Percentiles rank a stretch among this genome's conserved stretches.
phyloP scores from a whole-genome alignment of 2,329 filamentous ascomycete species.

The Colletotrichum godetiae region DNA sequence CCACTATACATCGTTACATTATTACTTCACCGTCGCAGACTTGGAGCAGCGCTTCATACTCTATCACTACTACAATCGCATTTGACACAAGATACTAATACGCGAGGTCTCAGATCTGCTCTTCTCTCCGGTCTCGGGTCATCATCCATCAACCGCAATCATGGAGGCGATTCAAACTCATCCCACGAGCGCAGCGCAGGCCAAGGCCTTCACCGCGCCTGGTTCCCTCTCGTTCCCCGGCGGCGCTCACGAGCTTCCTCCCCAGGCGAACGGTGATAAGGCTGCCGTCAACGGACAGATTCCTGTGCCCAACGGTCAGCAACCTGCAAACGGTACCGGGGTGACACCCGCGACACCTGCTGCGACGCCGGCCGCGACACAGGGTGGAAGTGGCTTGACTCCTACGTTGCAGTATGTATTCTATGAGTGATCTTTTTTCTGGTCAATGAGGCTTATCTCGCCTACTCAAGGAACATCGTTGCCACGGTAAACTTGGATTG shows the following conservation, averaged over 20 bases:
- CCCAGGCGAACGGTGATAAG: constrained; percentile 77
- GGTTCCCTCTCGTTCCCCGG: constrained; percentile 93
- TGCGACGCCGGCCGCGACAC: constrained; percentile 86
- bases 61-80: not conserved
- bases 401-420: constrained; percentile 96
- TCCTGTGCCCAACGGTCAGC: constrained; percentile 59
- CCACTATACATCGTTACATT: not conserved
- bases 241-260: constrained; percentile 84
- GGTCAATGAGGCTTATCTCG: constrained; percentile 65
- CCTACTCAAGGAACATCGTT: constrained; percentile 88
- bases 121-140: not conserved
- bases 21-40: not conserved
- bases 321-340: constrained; percentile 76
- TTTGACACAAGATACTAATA: not conserved
- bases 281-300: constrained; percentile 53
- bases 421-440: constrained; percentile 45
- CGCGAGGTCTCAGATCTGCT: constrained; percentile 41
- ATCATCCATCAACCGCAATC: constrained; percentile 48
- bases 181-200: constrained; percentile 90
- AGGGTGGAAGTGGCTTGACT: constrained; percentile 88
- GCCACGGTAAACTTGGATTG: constrained; percentile 98
- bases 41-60: not conserved
- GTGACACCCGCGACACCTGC: constrained; percentile 91
- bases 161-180: constrained; percentile 96
- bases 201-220: constrained; percentile 93